Base-by-base conservation (phyloP, 352 stramenopile genomes). In the Pythium vanterpoolii region DNA sequence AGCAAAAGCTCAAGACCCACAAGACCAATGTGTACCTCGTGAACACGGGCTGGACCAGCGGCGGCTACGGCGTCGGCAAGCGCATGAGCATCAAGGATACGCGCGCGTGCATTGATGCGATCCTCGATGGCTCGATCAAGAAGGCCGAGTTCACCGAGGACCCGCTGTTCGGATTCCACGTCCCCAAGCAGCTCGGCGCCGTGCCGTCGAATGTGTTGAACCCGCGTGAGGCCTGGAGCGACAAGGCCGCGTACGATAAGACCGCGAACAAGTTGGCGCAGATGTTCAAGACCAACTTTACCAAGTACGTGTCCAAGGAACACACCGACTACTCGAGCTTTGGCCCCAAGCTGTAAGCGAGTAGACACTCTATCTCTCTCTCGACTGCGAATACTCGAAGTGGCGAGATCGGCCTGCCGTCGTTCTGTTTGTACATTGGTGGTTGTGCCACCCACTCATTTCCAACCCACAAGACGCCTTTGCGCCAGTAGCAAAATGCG, bases 21-120 rank as follows among this genome's bases (percentile, higher is more conserved):
- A 67, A 71, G 47, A 83, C 71, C 40, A 47, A 74, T 24, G 73
- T 79, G 23, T 83, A 68, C 66, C 56, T 83, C 21, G 90, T 99
- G 62, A 98, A 99, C 83, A 98, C 90, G 36, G 96, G 96, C 69
- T 98, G 96, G 95, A 93, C 85, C 40, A 95, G 96, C 48, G 96
- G 96, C 53, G 82, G 89, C 55, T 98, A 98, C 73, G 95, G 95
- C 56, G 90, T 98, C 39, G 97, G 96, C 60, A 88, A 98, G 72
- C 92, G 97, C 74, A 99, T 99, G 96, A 96, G 89, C 60, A 97
- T 99, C 65, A 63, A 74, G 69, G 82, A 73, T 67, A 90, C 80
- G 65, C 78, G 80, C 49, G 87, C 87, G 70, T 90, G 76, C 54
- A 79, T 91, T 36, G 80, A 88, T 55, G 76, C 80, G 24, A 78